Conservation (phyloP, 2,329 filamentous ascomycete species). For the Camillea tinctor region DNA sequence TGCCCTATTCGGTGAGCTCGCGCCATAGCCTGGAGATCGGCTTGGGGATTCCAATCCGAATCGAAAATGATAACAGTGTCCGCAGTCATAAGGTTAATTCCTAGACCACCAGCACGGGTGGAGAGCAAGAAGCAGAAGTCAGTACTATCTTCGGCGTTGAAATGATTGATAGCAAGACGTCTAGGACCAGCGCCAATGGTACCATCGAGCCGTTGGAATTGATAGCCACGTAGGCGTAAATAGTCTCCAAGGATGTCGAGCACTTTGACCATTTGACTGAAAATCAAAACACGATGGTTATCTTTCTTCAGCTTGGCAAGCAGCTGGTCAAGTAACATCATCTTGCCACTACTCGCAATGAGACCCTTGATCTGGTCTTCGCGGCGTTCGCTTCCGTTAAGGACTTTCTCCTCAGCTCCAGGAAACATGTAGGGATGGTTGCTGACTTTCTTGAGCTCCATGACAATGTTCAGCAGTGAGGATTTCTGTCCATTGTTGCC, state of each 20-base stretch:
- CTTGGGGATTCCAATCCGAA: constrained; percentile 98
- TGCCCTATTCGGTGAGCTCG: constrained; percentile 97
- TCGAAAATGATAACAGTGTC: constrained; percentile 98
- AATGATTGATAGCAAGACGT: constrained; percentile 94
- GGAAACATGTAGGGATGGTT: constrained; percentile 99
- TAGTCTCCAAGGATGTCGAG: constrained; percentile 95
- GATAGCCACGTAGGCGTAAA: constrained; percentile 86
- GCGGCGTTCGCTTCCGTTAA: constrained; percentile 75
- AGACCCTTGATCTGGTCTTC: constrained; percentile 91
- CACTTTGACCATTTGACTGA: constrained; percentile 99
- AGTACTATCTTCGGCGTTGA: constrained; percentile 92
- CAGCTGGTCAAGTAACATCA: constrained; percentile 98
- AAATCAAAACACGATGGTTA: constrained; percentile 93
- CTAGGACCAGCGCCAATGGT: constrained; percentile 87
- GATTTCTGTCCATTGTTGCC: constrained; percentile 90
- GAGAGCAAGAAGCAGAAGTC: constrained; percentile 97
- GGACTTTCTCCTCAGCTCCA: constrained; percentile 84
- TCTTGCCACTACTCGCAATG: constrained; percentile 97
- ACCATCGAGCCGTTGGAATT: constrained; percentile 92
- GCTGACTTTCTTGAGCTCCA: constrained; percentile 99
- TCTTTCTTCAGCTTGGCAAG: constrained; percentile 90
- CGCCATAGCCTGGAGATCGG: constrained; percentile 97
- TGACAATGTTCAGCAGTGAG: constrained; percentile 96
- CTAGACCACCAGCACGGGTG: constrained; percentile 92
- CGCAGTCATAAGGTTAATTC: constrained; percentile 98